Base-by-base conservation (phyloP, 345 rosid genomes). In the Psidium friedrichsthalianum region DNA sequence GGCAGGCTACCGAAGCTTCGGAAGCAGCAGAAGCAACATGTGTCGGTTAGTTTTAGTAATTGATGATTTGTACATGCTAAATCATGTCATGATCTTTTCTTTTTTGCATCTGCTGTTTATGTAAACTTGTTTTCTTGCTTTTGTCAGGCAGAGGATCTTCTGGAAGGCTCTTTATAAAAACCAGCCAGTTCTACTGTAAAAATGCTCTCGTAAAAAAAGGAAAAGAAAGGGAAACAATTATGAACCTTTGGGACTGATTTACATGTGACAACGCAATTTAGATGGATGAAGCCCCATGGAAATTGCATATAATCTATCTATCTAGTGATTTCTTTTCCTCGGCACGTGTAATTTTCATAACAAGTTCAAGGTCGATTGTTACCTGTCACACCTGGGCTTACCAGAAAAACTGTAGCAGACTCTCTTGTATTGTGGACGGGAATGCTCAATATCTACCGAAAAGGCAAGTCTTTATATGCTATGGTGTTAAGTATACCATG, bases 51-150 rank as follows among this genome's bases (percentile, higher is more conserved):
- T 54, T 54, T 54, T 54, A 54, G 49, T 81, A 27, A 61, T 85
- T 25, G 87, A 85, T 83, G 24, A 86, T 82, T 57, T 61, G 89
- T 98, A 96, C 90, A 94, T 94, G 98, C 87, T 95, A 90, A 97
- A 99, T 86, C 94, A 94, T 84, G 97, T 96, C 85, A 94, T 96
- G 40, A 18, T 49, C 42, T 64, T 64, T 64, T 29, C 42, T 64
- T 64, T 64, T 5, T 18, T 11, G 51, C 76, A 64, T 64, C 15
- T 16, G 42, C 29, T 29, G 74, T 61, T 61, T 15, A 61, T 61
- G 42, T 64, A 15, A 16, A 9, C 11, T 61, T 29, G 76, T 64
- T 32, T 16, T 64, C 22, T 8, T 29, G 76, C 42, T 64, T 64
- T 64, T 15, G 76, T 64, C 32, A 64, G 76, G 51, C 12, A 49